Evolutionary conservation across 192 early-diverging fungal genomes (phyloP).

Genomic region (Coemansia sp.): DNA sequence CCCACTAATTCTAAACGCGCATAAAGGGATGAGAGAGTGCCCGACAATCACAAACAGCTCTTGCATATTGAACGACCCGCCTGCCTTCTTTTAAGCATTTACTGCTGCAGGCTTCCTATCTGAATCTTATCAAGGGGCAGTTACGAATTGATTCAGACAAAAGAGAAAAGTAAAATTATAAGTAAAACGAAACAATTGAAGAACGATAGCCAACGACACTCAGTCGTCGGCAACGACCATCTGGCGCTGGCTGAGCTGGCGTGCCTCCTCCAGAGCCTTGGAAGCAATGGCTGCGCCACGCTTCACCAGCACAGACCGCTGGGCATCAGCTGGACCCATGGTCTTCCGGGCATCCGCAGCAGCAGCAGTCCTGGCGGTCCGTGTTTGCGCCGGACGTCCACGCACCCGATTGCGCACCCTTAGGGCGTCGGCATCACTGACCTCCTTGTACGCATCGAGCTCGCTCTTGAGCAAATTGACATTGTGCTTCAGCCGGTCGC

Average conservation of each 20-base stretch:
- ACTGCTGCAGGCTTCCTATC: too few species aligned
- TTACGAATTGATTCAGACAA: neutral
- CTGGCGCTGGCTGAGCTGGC: slow-evolving; percentile 12
- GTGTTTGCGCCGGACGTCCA: neutral
- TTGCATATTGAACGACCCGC: too few species aligned
- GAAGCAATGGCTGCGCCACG: slow-evolving; percentile 17
- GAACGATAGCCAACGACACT: neutral
- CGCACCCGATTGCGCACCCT: slow-evolving; percentile 11
- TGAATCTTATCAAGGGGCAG: slow-evolving; percentile 2
- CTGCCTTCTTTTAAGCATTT: too few species aligned
- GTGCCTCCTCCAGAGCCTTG: slow-evolving; percentile 27
- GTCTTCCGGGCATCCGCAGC: slow-evolving; percentile 1
- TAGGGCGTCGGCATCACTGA: slow-evolving; percentile 33
- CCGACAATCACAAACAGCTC: too few species aligned
- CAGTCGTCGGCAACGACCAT: slow-evolving; percentile 24
- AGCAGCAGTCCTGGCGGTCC: slow-evolving; percentile 1
- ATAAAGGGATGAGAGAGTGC: too few species aligned
- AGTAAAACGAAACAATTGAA: slow-evolving; percentile 5
- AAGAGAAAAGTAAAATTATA: slow-evolving; percentile 7
- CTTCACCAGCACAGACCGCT: slow-evolving; percentile 12
- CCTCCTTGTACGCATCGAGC: slow-evolving; percentile 50
- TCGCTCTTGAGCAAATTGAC: slow-evolving; percentile 39
- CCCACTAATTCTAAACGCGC: too few species aligned
- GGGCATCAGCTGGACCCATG: neutral
- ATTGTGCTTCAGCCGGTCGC: slow-evolving; percentile 29